Base-by-base conservation (phyloP, 768 basidiomycete species). In the Coprinopsis cinerea region DNA sequence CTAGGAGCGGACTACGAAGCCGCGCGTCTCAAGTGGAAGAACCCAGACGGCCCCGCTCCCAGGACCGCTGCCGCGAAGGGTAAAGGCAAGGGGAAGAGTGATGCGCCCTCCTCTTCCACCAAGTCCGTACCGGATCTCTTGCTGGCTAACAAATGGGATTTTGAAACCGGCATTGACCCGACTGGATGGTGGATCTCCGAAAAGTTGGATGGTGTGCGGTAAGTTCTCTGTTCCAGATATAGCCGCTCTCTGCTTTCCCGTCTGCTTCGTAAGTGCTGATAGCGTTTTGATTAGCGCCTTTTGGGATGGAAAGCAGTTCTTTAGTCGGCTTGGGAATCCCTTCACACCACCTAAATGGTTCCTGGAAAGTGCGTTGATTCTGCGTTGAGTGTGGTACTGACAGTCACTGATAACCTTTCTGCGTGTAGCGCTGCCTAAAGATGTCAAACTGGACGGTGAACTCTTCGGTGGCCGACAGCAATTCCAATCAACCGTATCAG, bases 111-210 rank as follows among this genome's bases (percentile, higher is more conserved):
- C 30, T 9, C 30, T 9, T 34, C 30, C 30, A 34, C 9, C 9
- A 75, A 74, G 55, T 57, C 55, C 9, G 62, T 70, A 2, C 76
- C 76, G 9, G 70, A 70, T 7, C 61, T 82, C 1, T 62, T 82
- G 45, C 64, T 82, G 0, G 80, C 80, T 0, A 73, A 72, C 53
- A 79, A 78, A 46, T 81, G 78, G 78, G 78, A 81, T 46, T 49
- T 78, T 2, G 76, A 77, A 13, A 75, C 56, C 22, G 78, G 78
- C 0, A 65, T 66, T 17, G 79, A 82, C 56, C 78, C 78, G 1
- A 70, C 71, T 14, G 78, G 78, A 1, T 82, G 78, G 77, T 80
- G 77, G 77, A 72, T 80, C 25, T 79, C 77, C 2, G 79, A 82
- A 55, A 81, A 82, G 58, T 57, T 82, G 43, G 80, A 82, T 60